Evolutionary conservation across 805 yeast genomes (phyloP), one percentile per base, ranked within the genome.

Genomic region (Blastobotrys peoriensis): DNA sequence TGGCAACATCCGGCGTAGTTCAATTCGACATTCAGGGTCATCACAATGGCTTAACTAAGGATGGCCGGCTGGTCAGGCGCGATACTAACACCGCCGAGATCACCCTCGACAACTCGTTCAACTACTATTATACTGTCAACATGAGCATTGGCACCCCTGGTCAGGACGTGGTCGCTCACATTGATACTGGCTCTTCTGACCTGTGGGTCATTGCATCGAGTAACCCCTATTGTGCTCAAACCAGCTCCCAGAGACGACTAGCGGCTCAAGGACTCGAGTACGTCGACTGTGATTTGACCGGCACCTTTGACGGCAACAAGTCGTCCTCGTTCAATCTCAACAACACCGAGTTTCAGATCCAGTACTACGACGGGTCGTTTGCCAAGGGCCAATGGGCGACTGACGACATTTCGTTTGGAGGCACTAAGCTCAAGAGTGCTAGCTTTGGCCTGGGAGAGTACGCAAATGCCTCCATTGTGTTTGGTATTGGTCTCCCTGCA

Each of bases 151-250:
- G 93, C 8, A 74, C 86, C 0, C 71, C 78, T 3, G 55, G 63
- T 2, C 82, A 82, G 52, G 57, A 64, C 2, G 67, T 83, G 5
- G 66, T 66, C 2, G 78, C 81, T 8, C 62, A 78, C 41, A 63
- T 84, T 19, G 94, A 84, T 58, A 84, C 91, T 3, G 94, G 93
- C 2, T 82, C 89, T 0, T 72, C 84, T 1, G 93, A 84, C 58
- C 59, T 83, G 41, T 83, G 87, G 86, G 76, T 82, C 37, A 69
- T 74, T 54, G 63, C 67, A 21, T 50, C 70, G 1, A 54, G 63
- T 35, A 78, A 77, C 54, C 73, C 81, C 2, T 72, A 67, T 50
- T 65, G 64, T 49, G 52, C 56, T 41, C 45, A 27, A 40, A 51
- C 63, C 23, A 78, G 74, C 49, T 25, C 30, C 30, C 10, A 25